A percentile compares a stretch with the other conserved stretches of the same genome.
Conservation (phyloP, 352 stramenopile species). For the Phytophthora crassamura region DNA sequence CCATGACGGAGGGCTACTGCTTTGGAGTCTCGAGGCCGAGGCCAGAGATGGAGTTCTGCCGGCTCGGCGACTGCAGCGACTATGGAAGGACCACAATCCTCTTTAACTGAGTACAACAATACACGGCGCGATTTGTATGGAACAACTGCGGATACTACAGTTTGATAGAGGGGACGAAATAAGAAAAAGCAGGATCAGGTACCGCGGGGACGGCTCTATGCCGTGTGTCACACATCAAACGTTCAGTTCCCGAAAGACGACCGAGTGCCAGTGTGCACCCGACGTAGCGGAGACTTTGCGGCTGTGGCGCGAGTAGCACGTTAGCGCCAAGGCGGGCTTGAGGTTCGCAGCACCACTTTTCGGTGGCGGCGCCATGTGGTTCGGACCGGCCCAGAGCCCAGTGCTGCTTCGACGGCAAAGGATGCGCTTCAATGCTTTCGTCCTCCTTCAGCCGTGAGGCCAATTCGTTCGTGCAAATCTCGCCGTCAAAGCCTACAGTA, state of each 20-base stretch:
- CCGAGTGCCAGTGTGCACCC: slow-evolving; percentile 13
- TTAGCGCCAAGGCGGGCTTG: slow-evolving; percentile 1
- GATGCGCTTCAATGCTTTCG: slow-evolving; percentile 9
- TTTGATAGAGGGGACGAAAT: not conserved
- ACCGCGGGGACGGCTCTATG: slow-evolving; percentile 10
- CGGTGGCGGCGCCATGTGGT: slow-evolving; percentile 20
- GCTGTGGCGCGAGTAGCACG: slow-evolving; percentile 7
- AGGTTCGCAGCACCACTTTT: slow-evolving; percentile 1
- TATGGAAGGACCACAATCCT: no score
- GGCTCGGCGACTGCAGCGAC: not conserved
- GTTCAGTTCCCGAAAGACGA: slow-evolving; percentile 31
- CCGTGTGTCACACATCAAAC: slow-evolving; percentile 32
- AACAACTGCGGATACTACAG: not conserved
- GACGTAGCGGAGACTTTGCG: slow-evolving; percentile 19
- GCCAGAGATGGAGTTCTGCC: slow-evolving; percentile 17
- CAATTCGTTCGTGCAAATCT: slow-evolving; percentile 35
- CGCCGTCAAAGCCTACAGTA: slow-evolving; percentile 3
- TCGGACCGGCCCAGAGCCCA: not conserved
- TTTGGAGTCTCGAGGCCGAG: not conserved
- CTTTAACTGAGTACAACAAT: no score
- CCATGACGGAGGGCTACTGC: slow-evolving; percentile 14
- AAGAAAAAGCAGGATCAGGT: not conserved
- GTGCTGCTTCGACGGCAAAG: slow-evolving; percentile 6
- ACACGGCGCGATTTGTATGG: no score
- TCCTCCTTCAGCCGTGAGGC: not conserved